Percentiles rank a stretch among this genome's conserved stretches.
phyloP scores from a whole-genome alignment of 108 stramenopile genomes.

The Pseudonitzschia multiseries region DNA sequence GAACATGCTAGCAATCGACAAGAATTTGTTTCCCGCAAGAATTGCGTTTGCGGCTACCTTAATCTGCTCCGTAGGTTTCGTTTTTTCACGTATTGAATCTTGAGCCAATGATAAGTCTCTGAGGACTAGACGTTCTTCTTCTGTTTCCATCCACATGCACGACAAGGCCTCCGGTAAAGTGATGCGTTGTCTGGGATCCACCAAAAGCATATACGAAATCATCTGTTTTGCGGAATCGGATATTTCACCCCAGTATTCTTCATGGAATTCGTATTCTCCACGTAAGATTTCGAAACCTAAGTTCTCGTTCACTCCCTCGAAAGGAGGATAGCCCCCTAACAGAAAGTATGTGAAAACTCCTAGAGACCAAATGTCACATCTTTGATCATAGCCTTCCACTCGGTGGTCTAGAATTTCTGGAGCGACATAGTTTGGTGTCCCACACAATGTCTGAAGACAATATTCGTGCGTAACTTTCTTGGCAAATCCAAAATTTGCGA shows the following conservation, averaged over 20 bases:
- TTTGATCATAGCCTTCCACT: conserved; percentile 54
- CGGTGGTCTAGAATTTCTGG: conserved; percentile 67
- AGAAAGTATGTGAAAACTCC: conserved; percentile 95
- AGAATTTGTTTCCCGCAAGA: conserved; percentile 43
- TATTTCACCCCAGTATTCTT: conserved; percentile 75
- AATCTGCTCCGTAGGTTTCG: conserved; percentile 18
- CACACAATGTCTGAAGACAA: conserved; percentile 68
- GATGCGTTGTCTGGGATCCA: conserved; percentile 46
- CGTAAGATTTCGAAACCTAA: conserved; percentile 55
- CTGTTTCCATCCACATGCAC: conserved; percentile 55
- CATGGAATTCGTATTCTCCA: conserved; percentile 64
- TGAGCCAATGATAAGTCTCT: conserved; percentile 49
- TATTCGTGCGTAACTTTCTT: conserved; percentile 71
- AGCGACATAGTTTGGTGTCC: conserved; percentile 68
- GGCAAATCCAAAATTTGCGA: conserved; percentile 98
- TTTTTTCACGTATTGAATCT: conserved; percentile 20
- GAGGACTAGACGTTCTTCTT: conserved; percentile 44
- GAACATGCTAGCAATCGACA: conserved; percentile 37
- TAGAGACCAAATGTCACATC: conserved; percentile 91
- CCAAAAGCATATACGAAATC: conserved; percentile 66
- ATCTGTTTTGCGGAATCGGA: conserved; percentile 80
- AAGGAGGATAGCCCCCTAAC: conserved; percentile 92
- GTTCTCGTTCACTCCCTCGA: conserved; percentile 67
- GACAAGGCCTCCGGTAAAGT: conserved; percentile 47
- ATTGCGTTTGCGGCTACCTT: conserved; percentile 43